These are phyloP conservation scores for Juglanconis sp. DNA, from an alignment of 2,329 filamentous ascomycete genomes.

Conservation along the genomic window DNA sequence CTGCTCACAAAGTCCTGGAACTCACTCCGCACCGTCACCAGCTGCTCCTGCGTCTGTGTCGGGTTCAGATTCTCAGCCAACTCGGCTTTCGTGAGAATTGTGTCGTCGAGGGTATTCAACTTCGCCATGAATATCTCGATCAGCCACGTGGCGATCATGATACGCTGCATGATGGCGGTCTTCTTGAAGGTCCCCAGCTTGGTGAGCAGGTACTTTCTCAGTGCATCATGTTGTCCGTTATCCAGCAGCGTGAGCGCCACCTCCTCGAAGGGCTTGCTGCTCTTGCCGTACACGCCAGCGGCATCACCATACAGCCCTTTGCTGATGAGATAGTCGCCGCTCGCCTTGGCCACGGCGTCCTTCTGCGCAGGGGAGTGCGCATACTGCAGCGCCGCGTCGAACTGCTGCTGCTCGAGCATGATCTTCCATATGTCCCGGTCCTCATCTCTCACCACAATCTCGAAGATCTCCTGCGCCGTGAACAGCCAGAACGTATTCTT, in stretches of 20 bases:
- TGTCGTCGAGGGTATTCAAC: constrained; percentile 90
- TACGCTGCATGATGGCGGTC: constrained; percentile 81
- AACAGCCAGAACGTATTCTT: constrained; percentile 99
- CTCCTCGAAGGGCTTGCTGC: constrained; percentile 95
- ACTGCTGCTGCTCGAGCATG: constrained; percentile 81
- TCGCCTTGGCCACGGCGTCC: constrained; percentile 87
- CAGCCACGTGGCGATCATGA: constrained; percentile 94
- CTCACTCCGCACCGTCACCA: constrained; percentile 69
- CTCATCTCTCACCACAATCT: constrained; percentile 87
- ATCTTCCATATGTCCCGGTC: constrained; percentile 93
- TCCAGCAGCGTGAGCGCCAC: constrained; percentile 90
- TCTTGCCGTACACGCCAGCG: constrained; percentile 86
- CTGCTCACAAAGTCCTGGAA: constrained; percentile 85
- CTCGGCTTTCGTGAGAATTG: constrained; percentile 84
- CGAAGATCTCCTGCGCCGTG: constrained; percentile 85
- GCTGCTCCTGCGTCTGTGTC: constrained; percentile 67
- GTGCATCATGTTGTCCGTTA: constrained; percentile 81
- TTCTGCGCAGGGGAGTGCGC: constrained; percentile 77
- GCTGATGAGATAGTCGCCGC: constrained; percentile 80
- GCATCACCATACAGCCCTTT: constrained; percentile 84
- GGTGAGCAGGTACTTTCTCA: constrained; percentile 83
- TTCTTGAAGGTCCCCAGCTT: constrained; percentile 83
- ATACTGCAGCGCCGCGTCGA: constrained; percentile 82
- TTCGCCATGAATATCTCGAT: constrained; percentile 97
- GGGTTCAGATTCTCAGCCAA: constrained; percentile 69